phyloP scores from a whole-genome alignment of 257 asterid species.

The Galeopsis tetrahit region DNA sequence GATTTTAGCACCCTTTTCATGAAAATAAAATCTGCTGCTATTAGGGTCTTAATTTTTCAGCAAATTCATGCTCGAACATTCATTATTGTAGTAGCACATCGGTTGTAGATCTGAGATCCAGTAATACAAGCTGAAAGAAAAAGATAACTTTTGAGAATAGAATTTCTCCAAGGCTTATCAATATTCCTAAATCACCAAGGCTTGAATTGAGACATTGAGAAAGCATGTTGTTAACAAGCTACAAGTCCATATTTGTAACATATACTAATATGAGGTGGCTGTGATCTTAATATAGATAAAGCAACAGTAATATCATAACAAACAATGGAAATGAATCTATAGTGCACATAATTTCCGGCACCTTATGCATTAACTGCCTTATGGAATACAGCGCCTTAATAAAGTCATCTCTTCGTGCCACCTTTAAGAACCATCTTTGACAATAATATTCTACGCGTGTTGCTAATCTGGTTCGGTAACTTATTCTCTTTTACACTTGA shows the following conservation, averaged over 20 bases:
- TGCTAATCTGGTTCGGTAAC: slow-evolving; percentile 14
- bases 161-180: neutral
- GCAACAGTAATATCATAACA: neutral
- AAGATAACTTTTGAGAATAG: neutral
- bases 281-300: slow-evolving; percentile 9
- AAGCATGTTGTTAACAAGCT: slow-evolving; percentile 18
- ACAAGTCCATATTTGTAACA: slow-evolving; percentile 6
- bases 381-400: neutral
- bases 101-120: neutral
- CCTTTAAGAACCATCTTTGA: neutral
- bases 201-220: neutral
- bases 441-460: neutral
- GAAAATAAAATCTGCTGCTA: neutral
- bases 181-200: neutral
- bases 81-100: neutral
- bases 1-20: neutral
- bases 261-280: neutral
- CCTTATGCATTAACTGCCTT: neutral
- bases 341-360: neutral
- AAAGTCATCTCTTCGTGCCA: neutral
- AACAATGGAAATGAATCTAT: slow-evolving; percentile 18
- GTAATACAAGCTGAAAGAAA: neutral
- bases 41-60: neutral
- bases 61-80: neutral
- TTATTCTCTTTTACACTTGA: neutral